Base-by-base conservation (phyloP, 306 rosid genomes). In the Sphenostylis stenocarpa region DNA sequence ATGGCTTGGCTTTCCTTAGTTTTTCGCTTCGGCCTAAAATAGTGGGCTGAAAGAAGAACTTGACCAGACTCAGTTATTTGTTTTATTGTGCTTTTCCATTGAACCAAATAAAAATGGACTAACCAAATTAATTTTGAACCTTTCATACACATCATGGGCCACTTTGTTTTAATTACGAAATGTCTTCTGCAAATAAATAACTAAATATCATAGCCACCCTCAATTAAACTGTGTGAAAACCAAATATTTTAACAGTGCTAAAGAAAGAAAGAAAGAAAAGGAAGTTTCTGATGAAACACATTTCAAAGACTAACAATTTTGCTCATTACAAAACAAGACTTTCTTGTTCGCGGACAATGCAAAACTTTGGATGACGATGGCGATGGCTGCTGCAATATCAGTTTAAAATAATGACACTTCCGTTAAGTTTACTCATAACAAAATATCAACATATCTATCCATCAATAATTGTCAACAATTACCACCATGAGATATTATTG, bases 171-270 rank as follows among this genome's bases (percentile, higher is more conserved):
- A 70, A 48, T 60, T 61, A 15, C 0, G 2, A 20, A 53, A 62
- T 58, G 64, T 62, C 36, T 12, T 26, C 20, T 12, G 13, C 26
- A 2, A 6, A 79, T 39, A 49, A 62, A 62, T 56, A 24, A 66
- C 21, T 51, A 61, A 62, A 51, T 56, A 17, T 4, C 2, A 1
- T 62, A 45, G 55, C 29, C 55, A 65, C 60, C 16, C 65, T 77
- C 65, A 28, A 17, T 64, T 60, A 60, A 60, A 51, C 26, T 70
- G 62, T 70, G 65, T 79, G 75, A 60, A 83, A 63, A 24, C 51
- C 68, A 52, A 52, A 41, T 57, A 65, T 66, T 73, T 65, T 64
- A 67, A 49, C 24, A 16, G 11, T 53, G 20, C 5, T 29, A 33
- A 60, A 0, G 20, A 21, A 26, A 0, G 20, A 21, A 26, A 23